Conservation (phyloP, 352 stramenopile genomes). For the Pythium insidiosum region DNA sequence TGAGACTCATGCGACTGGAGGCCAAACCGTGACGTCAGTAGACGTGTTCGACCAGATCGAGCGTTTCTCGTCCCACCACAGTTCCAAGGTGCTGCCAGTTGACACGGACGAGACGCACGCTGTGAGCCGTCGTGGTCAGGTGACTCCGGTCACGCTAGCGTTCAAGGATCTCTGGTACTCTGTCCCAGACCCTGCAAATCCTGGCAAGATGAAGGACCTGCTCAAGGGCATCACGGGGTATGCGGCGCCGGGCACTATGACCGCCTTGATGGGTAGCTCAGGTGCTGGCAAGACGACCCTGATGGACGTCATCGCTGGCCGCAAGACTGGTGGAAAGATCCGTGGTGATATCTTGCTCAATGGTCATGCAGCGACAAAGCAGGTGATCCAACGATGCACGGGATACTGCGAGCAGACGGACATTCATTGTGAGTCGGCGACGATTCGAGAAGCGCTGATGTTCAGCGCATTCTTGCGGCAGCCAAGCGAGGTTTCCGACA, state of each 20-base stretch:
- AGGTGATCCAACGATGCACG: constrained; percentile 15
- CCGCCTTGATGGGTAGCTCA: constrained; percentile 30
- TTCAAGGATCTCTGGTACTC: constrained; percentile 26
- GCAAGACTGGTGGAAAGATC: constrained; percentile 76
- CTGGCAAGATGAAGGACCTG: constrained; percentile 14
- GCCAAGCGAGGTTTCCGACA: constrained; percentile 4
- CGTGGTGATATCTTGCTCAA: constrained; percentile 65
- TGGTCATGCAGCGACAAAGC: constrained; percentile 13
- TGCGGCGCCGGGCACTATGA: constrained; percentile 24
- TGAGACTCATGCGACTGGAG: constrained; percentile 8
- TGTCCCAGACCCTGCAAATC: constrained; percentile 7
- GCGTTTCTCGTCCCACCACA: constrained; percentile 5
- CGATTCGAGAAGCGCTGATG: constrained; percentile 29
- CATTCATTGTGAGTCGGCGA: constrained; percentile 32
- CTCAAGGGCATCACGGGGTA: constrained; percentile 27
- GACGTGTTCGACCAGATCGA: constrained; percentile 13
- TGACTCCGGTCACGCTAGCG: constrained; percentile 14
- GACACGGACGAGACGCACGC: neutral
- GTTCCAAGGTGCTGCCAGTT: neutral
- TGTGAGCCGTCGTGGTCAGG: neutral
- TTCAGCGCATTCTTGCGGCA: constrained; percentile 76
- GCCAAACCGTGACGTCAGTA: constrained; percentile 9
- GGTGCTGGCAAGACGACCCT: constrained; percentile 25
- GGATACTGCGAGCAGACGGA: constrained; percentile 19
- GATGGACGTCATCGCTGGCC: constrained; percentile 17